Base-by-base conservation (phyloP, 23 red algal species). In the Pyropia yezoensis region DNA sequence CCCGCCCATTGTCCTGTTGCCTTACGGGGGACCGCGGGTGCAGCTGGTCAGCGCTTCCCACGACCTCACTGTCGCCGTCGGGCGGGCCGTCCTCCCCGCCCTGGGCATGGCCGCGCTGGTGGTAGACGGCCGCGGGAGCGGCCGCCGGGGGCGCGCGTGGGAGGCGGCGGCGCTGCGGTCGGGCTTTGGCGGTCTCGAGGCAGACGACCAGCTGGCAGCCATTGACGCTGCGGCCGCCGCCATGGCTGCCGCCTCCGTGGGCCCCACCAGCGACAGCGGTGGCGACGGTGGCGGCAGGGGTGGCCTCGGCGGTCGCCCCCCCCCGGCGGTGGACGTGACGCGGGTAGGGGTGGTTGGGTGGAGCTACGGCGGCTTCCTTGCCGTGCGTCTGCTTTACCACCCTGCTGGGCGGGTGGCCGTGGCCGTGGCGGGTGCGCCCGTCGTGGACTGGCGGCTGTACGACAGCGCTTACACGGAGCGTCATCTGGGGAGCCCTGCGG, bases 321-420 rank as follows among this genome's bases (percentile, higher is more conserved):
- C 39, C 4, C 39, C 7, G 39, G 26, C 20, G n/a, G 45, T 73
- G 18, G 49, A 73, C 21, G 33, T 49, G 22, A 11, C 18, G 49
- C 68, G 68, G 20, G 52, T 57, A 2, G 68, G 33, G 8, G 68
- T 73, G 30, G 39, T 56, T 30, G 68, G 68, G 7, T 73, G 68
- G 68, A 73, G 68, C 59, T 73, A 73, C 59, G 68, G 68, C 55
- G 68, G 68, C 59, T 73, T 50, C 34, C 18, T 73, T 1, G 39
- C 68, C 20, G 33, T 73, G 20, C 39, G 39, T 50, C 49, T 56
- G 18, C 59, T 73, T 17, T 33, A 33, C 18, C 39, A 73, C 20
- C 39, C 39, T 3, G 4, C 39, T 7, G 39, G 39, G 11, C 68
- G 59, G n/a, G 33, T 56, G 39, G 22, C 23, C 22, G 59, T 73